Conservation (phyloP, 2,329 filamentous ascomycete genomes). For the Aspergillus udagawae region DNA sequence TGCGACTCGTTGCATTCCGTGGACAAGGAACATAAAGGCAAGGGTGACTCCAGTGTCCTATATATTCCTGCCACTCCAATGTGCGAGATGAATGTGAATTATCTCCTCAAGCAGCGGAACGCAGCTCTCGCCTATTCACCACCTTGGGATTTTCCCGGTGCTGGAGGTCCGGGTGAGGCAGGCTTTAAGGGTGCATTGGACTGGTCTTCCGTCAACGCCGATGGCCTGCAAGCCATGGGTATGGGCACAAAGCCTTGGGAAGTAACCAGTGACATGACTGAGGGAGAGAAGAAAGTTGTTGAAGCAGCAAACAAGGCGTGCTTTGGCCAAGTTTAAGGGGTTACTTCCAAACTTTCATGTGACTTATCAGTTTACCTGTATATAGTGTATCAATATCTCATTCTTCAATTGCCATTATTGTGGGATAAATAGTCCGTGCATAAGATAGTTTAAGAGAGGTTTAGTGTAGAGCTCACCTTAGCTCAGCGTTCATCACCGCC, state of each 20-base stretch:
- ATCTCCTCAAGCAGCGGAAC: constrained; percentile 66
- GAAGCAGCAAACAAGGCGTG: constrained; percentile 52
- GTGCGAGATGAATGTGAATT: constrained; percentile 69
- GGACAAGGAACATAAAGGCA: constrained; percentile 70
- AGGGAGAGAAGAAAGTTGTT: constrained; percentile 51
- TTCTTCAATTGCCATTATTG: neutral
- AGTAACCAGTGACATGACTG: constrained; percentile 42
- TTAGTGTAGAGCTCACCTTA: neutral
- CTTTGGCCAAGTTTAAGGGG: constrained; percentile 32
- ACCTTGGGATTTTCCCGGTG: constrained; percentile 66
- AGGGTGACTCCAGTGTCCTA: constrained; percentile 72
- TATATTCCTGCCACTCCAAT: constrained; percentile 87
- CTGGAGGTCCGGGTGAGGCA: constrained; percentile 39
- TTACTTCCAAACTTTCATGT: neutral
- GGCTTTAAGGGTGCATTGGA: constrained; percentile 38
- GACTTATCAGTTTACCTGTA: neutral
- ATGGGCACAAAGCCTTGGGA: constrained; percentile 49
- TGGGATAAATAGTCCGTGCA: neutral
- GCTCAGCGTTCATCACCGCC: constrained; percentile 17
- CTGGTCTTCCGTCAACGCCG: constrained; percentile 38
- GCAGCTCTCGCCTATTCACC: constrained; percentile 66
- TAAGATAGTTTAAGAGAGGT: too few relatives aligned
- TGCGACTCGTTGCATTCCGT: constrained; percentile 80
- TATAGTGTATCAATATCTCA: neutral
- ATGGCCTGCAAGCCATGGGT: constrained; percentile 55